These are phyloP conservation scores for Gleditsia sinensis DNA, from an alignment of 306 rosid genomes.

Conservation along the genomic window DNA sequence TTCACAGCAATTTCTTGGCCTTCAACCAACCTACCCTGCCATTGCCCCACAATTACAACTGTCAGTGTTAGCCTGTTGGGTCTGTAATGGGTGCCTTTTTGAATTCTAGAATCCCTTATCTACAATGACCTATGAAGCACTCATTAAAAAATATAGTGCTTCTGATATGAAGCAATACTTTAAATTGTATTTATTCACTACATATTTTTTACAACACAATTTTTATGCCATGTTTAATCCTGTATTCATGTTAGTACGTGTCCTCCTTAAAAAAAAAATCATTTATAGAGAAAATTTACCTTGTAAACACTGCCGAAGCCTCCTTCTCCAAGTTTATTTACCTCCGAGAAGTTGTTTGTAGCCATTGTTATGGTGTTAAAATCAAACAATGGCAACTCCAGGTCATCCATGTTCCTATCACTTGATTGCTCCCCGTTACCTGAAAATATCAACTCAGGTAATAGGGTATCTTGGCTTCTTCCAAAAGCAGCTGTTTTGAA, in stretches of 20 bases:
- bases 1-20: slow-evolving; percentile 48
- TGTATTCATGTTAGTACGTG: no score
- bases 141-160: no score
- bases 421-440: slow-evolving; percentile 35
- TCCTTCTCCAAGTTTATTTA: slow-evolving; percentile 32
- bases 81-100: background rate
- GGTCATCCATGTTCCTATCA: slow-evolving; percentile 15
- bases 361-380: slow-evolving; percentile 16
- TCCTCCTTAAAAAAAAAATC: no score
- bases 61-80: background rate
- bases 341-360: slow-evolving; percentile 22
- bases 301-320: slow-evolving; percentile 36
- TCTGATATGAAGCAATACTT: no score
- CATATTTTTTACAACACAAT: no score
- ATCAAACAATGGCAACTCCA: slow-evolving; percentile 26
- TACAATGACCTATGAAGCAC: no score
- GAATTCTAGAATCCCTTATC: background rate
- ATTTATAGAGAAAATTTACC: background rate
- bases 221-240: no score
- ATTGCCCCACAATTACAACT: background rate
- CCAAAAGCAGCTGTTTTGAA: slow-evolving; percentile 36
- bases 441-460: slow-evolving; percentile 38
- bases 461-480: slow-evolving; percentile 43
- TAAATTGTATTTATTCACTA: no score
- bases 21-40: slow-evolving; percentile 44